Conservation (phyloP, 371 early-diverging fungal species). For the Saksenaea oblongispora region DNA sequence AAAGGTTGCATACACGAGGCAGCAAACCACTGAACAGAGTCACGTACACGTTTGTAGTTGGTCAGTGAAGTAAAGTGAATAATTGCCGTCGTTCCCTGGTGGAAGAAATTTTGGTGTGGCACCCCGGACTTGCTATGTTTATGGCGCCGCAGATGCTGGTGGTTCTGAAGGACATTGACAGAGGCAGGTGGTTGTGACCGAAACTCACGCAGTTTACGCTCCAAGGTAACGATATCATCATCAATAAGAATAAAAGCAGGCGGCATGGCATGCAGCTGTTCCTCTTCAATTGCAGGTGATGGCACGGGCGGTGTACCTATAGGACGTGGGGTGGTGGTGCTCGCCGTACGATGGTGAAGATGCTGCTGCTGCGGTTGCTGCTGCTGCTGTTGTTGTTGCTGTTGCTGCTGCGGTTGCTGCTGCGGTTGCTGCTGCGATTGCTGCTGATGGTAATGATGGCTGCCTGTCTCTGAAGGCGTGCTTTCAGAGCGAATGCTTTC, state of each 20-base stretch:
- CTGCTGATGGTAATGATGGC: too few relatives aligned
- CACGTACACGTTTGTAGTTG: conserved; percentile 62
- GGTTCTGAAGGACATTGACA: conserved; percentile 11
- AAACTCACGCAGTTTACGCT: conserved; percentile 44
- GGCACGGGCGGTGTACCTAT: conserved; percentile 14
- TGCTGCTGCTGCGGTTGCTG: background rate
- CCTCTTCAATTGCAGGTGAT: conserved; percentile 38
- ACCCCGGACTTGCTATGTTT: conserved; percentile 28
- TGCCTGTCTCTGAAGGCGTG: conserved; percentile 2
- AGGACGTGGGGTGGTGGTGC: background rate
- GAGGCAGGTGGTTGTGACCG: conserved; percentile 34
- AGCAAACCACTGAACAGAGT: conserved; percentile 45
- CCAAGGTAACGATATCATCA: conserved; percentile 56
- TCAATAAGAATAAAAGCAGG: conserved; percentile 67
- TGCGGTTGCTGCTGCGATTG: background rate
- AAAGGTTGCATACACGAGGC: conserved; percentile 11
- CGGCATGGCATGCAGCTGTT: conserved; percentile 35
- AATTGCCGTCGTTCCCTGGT: conserved; percentile 50
- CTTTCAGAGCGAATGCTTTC: background rate
- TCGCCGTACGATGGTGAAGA: too few relatives aligned
- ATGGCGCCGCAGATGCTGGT: conserved; percentile 26
- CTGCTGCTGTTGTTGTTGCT: background rate
- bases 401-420: background rate
- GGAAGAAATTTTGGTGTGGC: conserved; percentile 16
- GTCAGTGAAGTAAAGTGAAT: conserved; percentile 62